Evolutionary conservation across 306 rosid genomes (phyloP).

Genomic region (Fragaria iinumae): DNA sequence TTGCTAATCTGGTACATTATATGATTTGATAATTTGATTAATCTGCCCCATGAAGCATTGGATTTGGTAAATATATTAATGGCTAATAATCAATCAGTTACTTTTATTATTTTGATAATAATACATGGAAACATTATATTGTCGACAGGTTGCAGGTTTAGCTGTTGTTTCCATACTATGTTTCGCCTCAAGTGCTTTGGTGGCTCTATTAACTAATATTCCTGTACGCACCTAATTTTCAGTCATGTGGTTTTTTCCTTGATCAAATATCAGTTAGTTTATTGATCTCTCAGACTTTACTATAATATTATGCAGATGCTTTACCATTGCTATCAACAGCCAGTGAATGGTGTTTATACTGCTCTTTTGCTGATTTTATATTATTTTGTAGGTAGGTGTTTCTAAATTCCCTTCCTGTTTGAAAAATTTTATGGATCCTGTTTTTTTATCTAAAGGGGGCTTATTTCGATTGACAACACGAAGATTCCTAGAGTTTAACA

Average conservation of each 20-base stretch:
- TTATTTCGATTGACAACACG: conserved; percentile 5
- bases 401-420: conserved; percentile 16
- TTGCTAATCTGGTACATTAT: not conserved
- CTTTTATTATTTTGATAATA: not conserved
- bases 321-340: conserved; percentile 50
- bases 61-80: not conserved
- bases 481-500: conserved; percentile 20
- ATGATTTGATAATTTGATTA: not conserved
- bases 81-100: not conserved
- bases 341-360: conserved; percentile 42
- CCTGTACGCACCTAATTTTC: conserved; percentile 57
- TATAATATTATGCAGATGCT: conserved; percentile 59
- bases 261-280: conserved; percentile 5
- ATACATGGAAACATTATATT: conserved; percentile 23
- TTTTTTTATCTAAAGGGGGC: not conserved
- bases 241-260: conserved; percentile 8
- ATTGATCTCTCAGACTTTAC: conserved; percentile 31
- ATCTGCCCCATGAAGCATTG: not conserved
- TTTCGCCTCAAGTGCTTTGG: conserved; percentile 74
- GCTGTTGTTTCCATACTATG: conserved; percentile 74
- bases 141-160: conserved; percentile 83
- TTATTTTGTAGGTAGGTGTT: conserved; percentile 70
- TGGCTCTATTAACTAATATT: conserved; percentile 72
- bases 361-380: conserved; percentile 65
- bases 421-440: not conserved